These are phyloP conservation scores for Aristolochia contorta DNA, from an alignment of 164 flowering plant genomes.

Conservation along the genomic window DNA sequence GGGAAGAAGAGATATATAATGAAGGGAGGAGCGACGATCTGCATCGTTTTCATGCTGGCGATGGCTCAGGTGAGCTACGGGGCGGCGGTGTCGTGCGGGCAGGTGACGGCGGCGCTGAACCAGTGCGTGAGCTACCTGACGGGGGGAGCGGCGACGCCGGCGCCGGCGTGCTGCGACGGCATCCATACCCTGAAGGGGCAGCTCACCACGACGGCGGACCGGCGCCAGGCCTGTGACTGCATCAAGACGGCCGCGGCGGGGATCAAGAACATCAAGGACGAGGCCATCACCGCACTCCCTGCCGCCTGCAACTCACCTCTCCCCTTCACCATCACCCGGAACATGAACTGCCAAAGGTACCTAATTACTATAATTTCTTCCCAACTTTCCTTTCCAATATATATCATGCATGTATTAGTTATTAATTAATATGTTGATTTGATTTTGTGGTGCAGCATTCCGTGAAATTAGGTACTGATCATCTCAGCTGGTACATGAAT, in stretches of 20 bases:
- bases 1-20: neutral
- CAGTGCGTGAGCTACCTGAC: slow-evolving; percentile 1
- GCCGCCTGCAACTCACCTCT: neutral
- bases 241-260: neutral
- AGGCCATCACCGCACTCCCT: neutral
- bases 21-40: neutral
- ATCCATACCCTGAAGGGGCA: neutral
- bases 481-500: too few relatives aligned
- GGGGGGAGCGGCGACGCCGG: neutral
- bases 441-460: neutral
- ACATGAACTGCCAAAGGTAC: neutral
- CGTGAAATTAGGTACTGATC: neutral
- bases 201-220: neutral
- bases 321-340: slow-evolving; percentile 1
- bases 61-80: neutral
- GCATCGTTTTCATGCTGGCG: neutral
- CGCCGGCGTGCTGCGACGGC: slow-evolving; percentile 1
- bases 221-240: neutral
- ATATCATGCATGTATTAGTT: too few relatives aligned
- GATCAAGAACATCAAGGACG: neutral
- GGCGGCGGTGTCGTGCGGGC: neutral
- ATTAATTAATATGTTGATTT: neutral
- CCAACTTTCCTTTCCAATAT: too few relatives aligned
- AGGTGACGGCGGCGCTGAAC: neutral
- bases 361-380: too few relatives aligned